Base-by-base conservation (phyloP, 2,329 filamentous ascomycete genomes). In the Aspergillus aculeatus region DNA sequence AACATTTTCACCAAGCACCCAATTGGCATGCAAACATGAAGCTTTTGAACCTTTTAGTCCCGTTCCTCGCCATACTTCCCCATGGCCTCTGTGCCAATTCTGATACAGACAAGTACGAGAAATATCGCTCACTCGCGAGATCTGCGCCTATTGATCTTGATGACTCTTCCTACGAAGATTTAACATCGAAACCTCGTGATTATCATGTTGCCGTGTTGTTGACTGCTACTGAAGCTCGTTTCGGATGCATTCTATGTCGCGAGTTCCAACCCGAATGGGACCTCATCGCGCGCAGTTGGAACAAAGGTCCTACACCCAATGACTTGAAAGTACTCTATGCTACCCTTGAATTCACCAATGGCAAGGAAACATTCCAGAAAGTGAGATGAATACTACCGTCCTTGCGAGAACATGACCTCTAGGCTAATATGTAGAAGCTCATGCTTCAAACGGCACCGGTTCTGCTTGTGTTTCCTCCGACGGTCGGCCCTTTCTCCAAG, bases 241-340 rank as follows among this genome's bases (percentile, higher is more conserved):
- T 91, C 73, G 91, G 90, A 61, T 99, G 95, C 75, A 82, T 87
- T 66, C 82, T 98, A 52, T 99, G 95, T 77, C 85, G 87, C 55
- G 91, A 96, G 56, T 96, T 99, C 76, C 90, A 96, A 75, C 89
- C 93, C 1, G 95, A 99, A 78, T 99, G 92, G 90, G 90, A 96
- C 57, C 77, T 98, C 56, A 79, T 99, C 57, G 86, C 86, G 56
- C 90, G 87, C 76, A 95, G 90, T 78, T 99, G 95, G 95, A 83
- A 83, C 63, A 92, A 90, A 75, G 92, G 91, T 7, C 90, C 96
- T 76, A 91, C 89, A 80, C 64, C 63, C 32, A 69, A 73, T 56
- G 72, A 66, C 1, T 62, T 75, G 14, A 81, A 85, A 60, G 70
- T 96, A 64, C 75, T 98, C 49, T 96, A 94, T 77, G 89, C 86